A percentile compares a stretch with the other conserved stretches of the same genome.
Conservation (phyloP, 768 basidiomycete species). For the Serendipita vermifera region DNA sequence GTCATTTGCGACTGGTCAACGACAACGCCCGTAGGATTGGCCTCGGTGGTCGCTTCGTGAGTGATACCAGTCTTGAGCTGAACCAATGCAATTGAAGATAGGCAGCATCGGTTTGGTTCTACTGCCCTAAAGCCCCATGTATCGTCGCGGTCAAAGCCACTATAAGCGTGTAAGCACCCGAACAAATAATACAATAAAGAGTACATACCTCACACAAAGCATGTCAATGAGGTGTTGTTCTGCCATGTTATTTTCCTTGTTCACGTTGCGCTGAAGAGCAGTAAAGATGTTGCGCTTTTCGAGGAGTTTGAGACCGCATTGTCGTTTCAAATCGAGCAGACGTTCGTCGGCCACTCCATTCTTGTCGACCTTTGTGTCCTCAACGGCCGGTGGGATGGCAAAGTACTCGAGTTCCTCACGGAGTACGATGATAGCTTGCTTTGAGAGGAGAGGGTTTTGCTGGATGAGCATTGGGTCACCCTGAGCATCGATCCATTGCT, state of each 20-base stretch:
- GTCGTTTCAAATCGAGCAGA: conserved; percentile 68
- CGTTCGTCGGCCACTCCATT: conserved; percentile 68
- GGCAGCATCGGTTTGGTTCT: conserved; percentile 92
- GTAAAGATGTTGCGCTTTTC: conserved; percentile 91
- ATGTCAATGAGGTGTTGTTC: conserved; percentile 99
- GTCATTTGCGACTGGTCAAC: conserved; percentile 90
- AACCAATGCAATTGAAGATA: conserved; percentile 95
- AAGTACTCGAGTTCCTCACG: conserved; percentile 98
- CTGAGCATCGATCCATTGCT: conserved; percentile 54
- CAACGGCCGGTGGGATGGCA: conserved; percentile 71
- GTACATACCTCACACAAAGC: conserved; percentile 91
- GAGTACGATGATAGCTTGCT: conserved; percentile 97
- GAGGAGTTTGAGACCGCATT: conserved; percentile 78
- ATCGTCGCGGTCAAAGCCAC: conserved; percentile 95
- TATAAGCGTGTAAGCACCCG: conserved; percentile 22
- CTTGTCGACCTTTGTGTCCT: conserved; percentile 51
- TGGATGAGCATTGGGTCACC: conserved; percentile 21
- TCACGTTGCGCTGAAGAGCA: conserved; percentile 94
- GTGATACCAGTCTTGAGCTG: conserved; percentile 93
- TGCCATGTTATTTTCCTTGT: conserved; percentile 97
- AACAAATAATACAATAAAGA: conserved; percentile 15
- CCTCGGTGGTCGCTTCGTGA: conserved; percentile 36
- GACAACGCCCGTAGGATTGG: conserved; percentile 47
- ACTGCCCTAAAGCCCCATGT: conserved; percentile 95
- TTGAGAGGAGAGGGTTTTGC: conserved; percentile 84